Base-by-base conservation (phyloP, 345 rosid genomes). In the Iberis pinnata region DNA sequence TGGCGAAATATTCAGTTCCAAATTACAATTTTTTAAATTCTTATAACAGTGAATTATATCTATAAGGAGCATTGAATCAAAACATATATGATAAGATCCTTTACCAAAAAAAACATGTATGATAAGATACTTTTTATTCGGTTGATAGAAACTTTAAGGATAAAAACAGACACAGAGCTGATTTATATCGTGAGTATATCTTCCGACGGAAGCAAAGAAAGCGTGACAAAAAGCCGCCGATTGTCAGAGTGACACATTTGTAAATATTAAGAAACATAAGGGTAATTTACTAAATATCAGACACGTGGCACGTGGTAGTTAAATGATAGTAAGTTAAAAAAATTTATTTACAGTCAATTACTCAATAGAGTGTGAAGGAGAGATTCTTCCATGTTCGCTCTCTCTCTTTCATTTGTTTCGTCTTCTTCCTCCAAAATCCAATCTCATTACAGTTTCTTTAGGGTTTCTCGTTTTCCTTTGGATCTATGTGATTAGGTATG, bases 311-410 rank as follows among this genome's bases (percentile, higher is more conserved):
- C 56, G 38, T 58, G 71, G 35, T 43, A 44, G 40, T 43, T 36
- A 42, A 42, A 39, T 41, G 32, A 43, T 22, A 22, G 25, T 22
- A 22, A 22, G n/a, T n/a, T n/a, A 22, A 22, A 22, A 22, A 22
- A 22, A 22, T n/a, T n/a, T n/a, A n/a, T n/a, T n/a, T n/a, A n/a
- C n/a, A n/a, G n/a, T n/a, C n/a, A n/a, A n/a, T n/a, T n/a, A 22
- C 49, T 56, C 52, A 53, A 59, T 59, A 60, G 71, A 67, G 71
- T 46, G 71, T 32, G 5, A 20, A 29, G 65, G 65, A 66, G 71
- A 66, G 55, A 66, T 58, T 66, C 60, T 29, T 51, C 54, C n/a
- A n/a, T n/a, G n/a, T n/a, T n/a, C n/a, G n/a, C n/a, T n/a, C n/a
- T n/a, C 61, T 67, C 40, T 46, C 56, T 11, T 47, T 47, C n/a